Evolutionary conservation across 1,139 yeast species (phyloP).

Genomic region (Taphrina confusa): DNA sequence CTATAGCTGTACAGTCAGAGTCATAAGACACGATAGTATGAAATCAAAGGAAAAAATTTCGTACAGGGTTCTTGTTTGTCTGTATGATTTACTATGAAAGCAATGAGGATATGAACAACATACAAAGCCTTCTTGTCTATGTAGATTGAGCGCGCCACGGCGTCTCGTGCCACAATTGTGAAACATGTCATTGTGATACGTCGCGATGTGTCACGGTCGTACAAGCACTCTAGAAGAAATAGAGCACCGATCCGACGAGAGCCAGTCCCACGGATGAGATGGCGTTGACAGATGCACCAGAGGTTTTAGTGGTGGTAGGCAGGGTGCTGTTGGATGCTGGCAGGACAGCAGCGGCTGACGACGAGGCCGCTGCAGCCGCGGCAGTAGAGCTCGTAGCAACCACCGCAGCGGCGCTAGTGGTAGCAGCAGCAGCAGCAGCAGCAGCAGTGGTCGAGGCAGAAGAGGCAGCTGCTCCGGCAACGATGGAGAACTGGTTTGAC

Average conservation of each 20-base stretch:
- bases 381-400: slow-evolving; percentile 3
- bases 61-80: no score
- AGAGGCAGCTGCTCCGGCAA: slow-evolving; percentile 7
- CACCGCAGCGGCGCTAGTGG: not conserved
- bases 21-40: no score
- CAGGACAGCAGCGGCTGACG: not conserved
- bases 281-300: not conserved
- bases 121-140: not conserved
- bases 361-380: not conserved
- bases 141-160: no score
- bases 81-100: slow-evolving; percentile 8
- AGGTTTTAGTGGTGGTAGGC: not conserved
- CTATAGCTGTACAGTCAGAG: no score
- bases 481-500: slow-evolving; percentile 26
- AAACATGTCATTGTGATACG: no score
- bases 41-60: no score
- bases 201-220: not conserved
- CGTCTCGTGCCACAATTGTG: no score
- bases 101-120: slow-evolving; percentile 5
- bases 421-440: not conserved
- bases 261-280: not conserved
- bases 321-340: not conserved
- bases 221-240: not conserved
- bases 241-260: not conserved
- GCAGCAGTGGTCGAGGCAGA: slow-evolving; percentile 4